phyloP scores from a whole-genome alignment of 2,329 filamentous ascomycete genomes.

The Arthrobotrys megalospora region DNA sequence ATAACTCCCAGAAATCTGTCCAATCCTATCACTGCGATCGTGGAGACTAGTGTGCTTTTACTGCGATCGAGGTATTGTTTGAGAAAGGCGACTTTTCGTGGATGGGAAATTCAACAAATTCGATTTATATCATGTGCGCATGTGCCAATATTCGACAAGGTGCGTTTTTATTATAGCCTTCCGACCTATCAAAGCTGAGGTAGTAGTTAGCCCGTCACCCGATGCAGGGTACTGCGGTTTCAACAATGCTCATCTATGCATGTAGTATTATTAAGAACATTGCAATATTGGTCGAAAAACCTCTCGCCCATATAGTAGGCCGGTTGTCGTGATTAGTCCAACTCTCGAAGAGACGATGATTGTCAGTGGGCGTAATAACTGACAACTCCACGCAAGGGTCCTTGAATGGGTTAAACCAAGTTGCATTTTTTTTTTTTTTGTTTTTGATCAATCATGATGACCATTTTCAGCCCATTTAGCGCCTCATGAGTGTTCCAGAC shows the following conservation, averaged over 20 bases:
- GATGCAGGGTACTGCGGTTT: background rate
- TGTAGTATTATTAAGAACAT: conserved; percentile 8
- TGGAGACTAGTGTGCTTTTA: background rate
- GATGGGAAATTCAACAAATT: conserved; percentile 14
- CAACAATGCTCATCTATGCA: conserved; percentile 20
- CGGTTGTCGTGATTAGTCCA: background rate
- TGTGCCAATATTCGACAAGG: conserved; percentile 9
- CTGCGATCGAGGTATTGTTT: background rate
- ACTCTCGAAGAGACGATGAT: conserved; percentile 9
- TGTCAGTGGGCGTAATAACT: background rate
- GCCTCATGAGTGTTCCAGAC: conserved; percentile 34
- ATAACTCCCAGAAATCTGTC: background rate
- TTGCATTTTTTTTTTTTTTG: conserved; percentile 38
- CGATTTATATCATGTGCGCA: conserved; percentile 19
- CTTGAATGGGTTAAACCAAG: conserved; percentile 20
- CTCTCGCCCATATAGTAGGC: background rate
- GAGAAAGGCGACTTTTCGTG: background rate
- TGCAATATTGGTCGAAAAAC: background rate
- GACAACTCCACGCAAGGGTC: conserved; percentile 18
- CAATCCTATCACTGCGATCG: conserved; percentile 11
- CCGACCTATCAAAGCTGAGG: conserved; percentile 6
- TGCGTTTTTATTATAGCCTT: conserved; percentile 3
- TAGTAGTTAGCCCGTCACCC: conserved; percentile 9
- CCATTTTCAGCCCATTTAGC: conserved; percentile 40
- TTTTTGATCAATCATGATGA: conserved; percentile 6